Percentiles rank a stretch among this genome's conserved stretches.
Conservation (phyloP, 2,329 filamentous ascomycete genomes). For the Exophiala calicioides region DNA sequence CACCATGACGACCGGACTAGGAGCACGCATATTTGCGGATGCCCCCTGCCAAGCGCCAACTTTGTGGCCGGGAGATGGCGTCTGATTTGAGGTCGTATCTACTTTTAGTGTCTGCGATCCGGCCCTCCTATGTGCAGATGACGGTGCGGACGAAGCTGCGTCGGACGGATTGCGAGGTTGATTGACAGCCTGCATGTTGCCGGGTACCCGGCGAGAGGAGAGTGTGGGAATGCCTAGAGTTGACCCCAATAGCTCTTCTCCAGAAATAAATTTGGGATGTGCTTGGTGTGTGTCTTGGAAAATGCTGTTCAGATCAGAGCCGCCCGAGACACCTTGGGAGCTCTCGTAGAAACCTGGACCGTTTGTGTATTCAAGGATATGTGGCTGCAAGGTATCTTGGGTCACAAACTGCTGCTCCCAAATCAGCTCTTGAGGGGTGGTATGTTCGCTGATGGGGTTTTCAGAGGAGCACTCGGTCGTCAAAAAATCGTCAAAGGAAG, state of each 20-base stretch:
- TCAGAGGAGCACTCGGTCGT: slow-evolving; percentile 28
- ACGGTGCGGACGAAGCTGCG: neutral
- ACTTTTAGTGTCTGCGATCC: slow-evolving; percentile 19
- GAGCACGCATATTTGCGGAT: slow-evolving; percentile 8
- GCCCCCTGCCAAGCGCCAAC: slow-evolving; percentile 10
- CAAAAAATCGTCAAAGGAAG: slow-evolving; percentile 26
- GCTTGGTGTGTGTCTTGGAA: slow-evolving; percentile 6
- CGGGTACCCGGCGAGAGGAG: slow-evolving; percentile 32
- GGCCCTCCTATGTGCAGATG: slow-evolving; percentile 4
- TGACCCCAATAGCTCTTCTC: slow-evolving; percentile 18
- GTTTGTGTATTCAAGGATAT: slow-evolving; percentile 18
- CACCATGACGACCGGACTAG: slow-evolving; percentile 48
- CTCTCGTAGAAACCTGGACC: slow-evolving; percentile 5
- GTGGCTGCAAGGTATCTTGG: slow-evolving; percentile 16
- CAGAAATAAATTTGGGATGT: slow-evolving; percentile 18
- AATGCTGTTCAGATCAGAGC: slow-evolving; percentile 9
- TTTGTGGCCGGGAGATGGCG: slow-evolving; percentile 14
- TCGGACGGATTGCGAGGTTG: slow-evolving; percentile 21
- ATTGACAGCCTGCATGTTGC: slow-evolving; percentile 34
- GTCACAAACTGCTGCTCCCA: slow-evolving; percentile 26
- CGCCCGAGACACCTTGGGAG: slow-evolving; percentile 2
- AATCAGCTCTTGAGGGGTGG: slow-evolving; percentile 28
- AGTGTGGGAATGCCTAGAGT: slow-evolving; percentile 7
- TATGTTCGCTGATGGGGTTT: slow-evolving; percentile 27
- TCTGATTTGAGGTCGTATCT: slow-evolving; percentile 11